These are phyloP conservation scores for Davidsoniella neocaledoniae DNA, from an alignment of 2,329 filamentous ascomycete genomes.

Conservation along the genomic window DNA sequence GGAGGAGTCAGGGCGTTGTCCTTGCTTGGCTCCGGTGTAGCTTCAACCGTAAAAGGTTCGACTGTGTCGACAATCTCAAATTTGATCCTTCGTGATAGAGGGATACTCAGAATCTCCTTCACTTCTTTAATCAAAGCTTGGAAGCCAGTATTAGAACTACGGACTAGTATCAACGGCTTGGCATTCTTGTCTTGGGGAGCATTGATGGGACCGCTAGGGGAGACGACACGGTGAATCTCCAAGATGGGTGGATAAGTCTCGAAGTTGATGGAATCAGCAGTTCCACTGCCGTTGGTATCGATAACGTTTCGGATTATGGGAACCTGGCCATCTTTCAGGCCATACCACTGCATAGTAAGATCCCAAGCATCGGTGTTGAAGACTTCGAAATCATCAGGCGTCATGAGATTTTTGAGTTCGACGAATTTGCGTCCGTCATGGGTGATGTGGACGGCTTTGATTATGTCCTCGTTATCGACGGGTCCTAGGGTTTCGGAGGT, in stretches of 20 bases:
- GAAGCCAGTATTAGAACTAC: slow-evolving; percentile 52
- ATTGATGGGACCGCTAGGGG: slow-evolving; percentile 37
- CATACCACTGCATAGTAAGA: slow-evolving; percentile 67
- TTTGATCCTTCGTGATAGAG: slow-evolving; percentile 55
- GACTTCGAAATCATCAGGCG: slow-evolving; percentile 56
- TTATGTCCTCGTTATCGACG: slow-evolving; percentile 74
- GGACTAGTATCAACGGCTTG: slow-evolving; percentile 47
- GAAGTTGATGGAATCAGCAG: slow-evolving; percentile 41
- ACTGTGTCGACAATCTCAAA: slow-evolving; percentile 47
- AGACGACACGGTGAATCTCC: slow-evolving; percentile 64
- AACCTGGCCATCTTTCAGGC: slow-evolving; percentile 49
- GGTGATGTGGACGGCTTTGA: slow-evolving; percentile 41
- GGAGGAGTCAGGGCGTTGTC: slow-evolving; percentile 23
- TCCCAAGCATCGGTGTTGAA: slow-evolving; percentile 71
- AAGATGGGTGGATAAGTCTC: slow-evolving; percentile 77
- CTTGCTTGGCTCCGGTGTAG: background rate
- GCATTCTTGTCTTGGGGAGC: slow-evolving; percentile 43
- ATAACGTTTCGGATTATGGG: slow-evolving; percentile 63
- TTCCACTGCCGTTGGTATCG: slow-evolving; percentile 48
- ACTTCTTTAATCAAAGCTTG: slow-evolving; percentile 60
- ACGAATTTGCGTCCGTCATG: slow-evolving; percentile 42
- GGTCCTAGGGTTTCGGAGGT: slow-evolving; percentile 50
- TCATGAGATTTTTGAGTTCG: slow-evolving; percentile 52
- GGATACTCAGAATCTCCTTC: slow-evolving; percentile 52
- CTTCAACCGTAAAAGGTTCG: slow-evolving; percentile 21